Evolutionary conservation across 2,329 filamentous ascomycete genomes (phyloP).

Genomic region (Stemphylium vesicarium): DNA sequence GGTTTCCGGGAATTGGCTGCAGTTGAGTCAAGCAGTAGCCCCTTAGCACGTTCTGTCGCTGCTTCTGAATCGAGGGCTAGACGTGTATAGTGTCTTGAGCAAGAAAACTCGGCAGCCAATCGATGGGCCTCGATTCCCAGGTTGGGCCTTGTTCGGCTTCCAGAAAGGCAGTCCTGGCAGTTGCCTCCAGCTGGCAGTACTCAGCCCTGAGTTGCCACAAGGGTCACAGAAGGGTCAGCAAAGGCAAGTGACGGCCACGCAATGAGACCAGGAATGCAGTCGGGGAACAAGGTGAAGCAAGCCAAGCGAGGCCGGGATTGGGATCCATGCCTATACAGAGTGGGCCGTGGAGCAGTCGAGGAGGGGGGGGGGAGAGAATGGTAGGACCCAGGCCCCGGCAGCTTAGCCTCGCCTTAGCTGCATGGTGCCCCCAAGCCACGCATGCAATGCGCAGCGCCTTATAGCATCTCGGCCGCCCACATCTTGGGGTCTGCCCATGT

Average conservation of each 20-base stretch:
- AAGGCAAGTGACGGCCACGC: neutral
- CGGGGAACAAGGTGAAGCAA: neutral
- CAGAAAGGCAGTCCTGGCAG: slow-evolving; percentile 6
- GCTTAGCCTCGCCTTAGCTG: slow-evolving; percentile 2
- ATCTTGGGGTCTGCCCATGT: slow-evolving; percentile 3
- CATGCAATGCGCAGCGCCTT: slow-evolving; percentile 4
- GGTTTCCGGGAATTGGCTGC: slow-evolving; percentile 2
- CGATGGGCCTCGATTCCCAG: neutral
- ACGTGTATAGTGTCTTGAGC: neutral
- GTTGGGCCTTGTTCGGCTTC: neutral
- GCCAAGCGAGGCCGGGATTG: no score
- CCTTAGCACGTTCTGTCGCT: slow-evolving; percentile 2
- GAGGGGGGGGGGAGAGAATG: no score
- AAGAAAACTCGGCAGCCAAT: neutral
- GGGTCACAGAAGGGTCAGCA: neutral
- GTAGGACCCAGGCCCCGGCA: no score
- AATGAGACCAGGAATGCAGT: neutral
- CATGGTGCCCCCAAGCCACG: neutral
- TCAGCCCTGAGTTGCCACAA: no score
- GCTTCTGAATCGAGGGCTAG: slow-evolving; percentile 6
- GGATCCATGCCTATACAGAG: no score
- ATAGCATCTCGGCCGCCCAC: slow-evolving; percentile 22
- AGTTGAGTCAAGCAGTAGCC: neutral
- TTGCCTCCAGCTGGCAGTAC: no score
- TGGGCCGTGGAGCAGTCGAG: no score